phyloP scores from a whole-genome alignment of 768 basidiomycete genomes.

The Lyophyllum semitale region DNA sequence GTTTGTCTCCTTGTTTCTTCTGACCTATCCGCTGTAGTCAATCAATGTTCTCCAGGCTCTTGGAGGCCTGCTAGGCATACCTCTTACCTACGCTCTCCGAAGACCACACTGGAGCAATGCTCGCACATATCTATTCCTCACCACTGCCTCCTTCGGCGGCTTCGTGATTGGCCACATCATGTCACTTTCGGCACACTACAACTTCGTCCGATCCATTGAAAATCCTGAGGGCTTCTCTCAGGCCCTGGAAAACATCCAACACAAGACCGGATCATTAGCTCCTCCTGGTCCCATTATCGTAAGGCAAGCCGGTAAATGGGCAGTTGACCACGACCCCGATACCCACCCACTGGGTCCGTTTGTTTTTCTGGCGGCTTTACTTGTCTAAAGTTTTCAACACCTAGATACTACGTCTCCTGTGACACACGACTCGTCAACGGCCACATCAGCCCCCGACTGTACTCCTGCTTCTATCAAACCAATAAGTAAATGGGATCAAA shows the following conservation, averaged over 20 bases:
- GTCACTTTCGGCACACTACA: conserved; percentile 30
- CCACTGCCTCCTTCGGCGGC: conserved; percentile 28
- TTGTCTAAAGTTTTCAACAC: neutral
- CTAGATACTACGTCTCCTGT: conserved; percentile 4
- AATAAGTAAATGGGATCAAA: conserved; percentile 63
- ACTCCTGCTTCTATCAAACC: conserved; percentile 14
- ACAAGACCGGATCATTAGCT: conserved; percentile 37
- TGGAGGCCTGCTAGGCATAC: conserved; percentile 11
- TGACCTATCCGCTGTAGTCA: neutral
- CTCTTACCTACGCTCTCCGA: conserved; percentile 21
- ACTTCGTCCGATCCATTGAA: conserved; percentile 39
- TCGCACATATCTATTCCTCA: conserved; percentile 19
- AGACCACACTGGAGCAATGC: conserved; percentile 22
- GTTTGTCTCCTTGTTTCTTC: conserved; percentile 27
- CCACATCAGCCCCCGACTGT: conserved; percentile 11
- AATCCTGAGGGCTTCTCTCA: conserved; percentile 39
- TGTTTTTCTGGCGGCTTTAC: neutral
- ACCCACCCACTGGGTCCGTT: conserved; percentile 2
- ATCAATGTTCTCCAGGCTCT: conserved; percentile 11
- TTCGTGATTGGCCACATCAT: conserved; percentile 30
- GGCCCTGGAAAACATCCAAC: conserved; percentile 46
- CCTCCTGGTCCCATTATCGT: conserved; percentile 29
- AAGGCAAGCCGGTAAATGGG: conserved; percentile 19
- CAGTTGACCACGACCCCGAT: conserved; percentile 14
- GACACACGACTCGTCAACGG: neutral